phyloP scores from a whole-genome alignment of 2,329 filamentous ascomycete species.

The Emmonsiellopsis sp. region DNA sequence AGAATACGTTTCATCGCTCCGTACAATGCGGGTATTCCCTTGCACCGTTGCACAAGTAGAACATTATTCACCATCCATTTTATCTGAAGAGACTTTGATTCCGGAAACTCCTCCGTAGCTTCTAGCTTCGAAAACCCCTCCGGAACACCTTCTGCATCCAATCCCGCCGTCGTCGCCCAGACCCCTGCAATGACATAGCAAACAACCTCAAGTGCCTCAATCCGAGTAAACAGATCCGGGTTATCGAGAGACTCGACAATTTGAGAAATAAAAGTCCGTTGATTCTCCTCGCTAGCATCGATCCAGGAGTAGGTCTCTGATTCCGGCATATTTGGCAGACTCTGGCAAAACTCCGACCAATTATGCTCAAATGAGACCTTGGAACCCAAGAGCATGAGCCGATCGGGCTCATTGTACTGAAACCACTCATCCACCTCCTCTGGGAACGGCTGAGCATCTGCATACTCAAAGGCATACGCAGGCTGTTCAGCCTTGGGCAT shows the following conservation, averaged over 20 bases:
- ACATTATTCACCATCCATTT: constrained; percentile 38
- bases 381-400: constrained; percentile 65
- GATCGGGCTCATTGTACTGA: constrained; percentile 79
- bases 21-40: constrained; percentile 28
- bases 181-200: constrained; percentile 55
- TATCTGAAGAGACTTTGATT: constrained; percentile 41
- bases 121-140: constrained; percentile 16
- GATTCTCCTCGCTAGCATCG: constrained; percentile 48
- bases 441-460: constrained; percentile 62
- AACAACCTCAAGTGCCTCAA: constrained; percentile 38
- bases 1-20: constrained; percentile 30
- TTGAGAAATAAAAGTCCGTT: constrained; percentile 32
- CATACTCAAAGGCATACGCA: constrained; percentile 79
- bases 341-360: constrained; percentile 52
- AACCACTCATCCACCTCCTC: constrained; percentile 99
- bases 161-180: constrained; percentile 60
- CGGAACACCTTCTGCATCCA: constrained; percentile 22
- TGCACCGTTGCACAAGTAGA: constrained; percentile 27
- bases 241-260: constrained; percentile 30
- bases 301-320: constrained; percentile 53
- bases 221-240: constrained; percentile 30
- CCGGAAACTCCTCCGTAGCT: constrained; percentile 30
- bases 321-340: constrained; percentile 18
- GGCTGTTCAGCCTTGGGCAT: constrained; percentile 60
- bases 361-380: constrained; percentile 68